Evolutionary conservation across 352 stramenopile species (phyloP), one percentile per base, ranked within the genome.

Genomic region (Phytophthora boehmeriae): DNA sequence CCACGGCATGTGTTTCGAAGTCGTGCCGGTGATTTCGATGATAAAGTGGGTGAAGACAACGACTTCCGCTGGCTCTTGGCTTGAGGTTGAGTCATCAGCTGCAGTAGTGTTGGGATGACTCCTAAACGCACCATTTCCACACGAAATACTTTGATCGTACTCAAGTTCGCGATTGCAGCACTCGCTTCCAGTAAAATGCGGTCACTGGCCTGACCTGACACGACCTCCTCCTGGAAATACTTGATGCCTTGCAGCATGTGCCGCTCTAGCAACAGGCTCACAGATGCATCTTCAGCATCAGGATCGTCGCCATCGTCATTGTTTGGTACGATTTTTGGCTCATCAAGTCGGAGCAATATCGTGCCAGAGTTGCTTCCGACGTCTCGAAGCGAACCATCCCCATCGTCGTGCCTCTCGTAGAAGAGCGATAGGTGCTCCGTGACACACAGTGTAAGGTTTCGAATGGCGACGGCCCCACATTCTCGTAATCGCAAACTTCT

Each of bases 391-490:
- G 49, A 19, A 6, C 45, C 36, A 35, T 65, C 51, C 2, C 50
- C 58, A 8, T 68, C 61, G 3, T 54, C 55, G 1, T 51, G 51
- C 3, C 51, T 59, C 11, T 78, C 52, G 23, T 92, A 87, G 43
- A 90, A 89, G 9, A 82, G 51, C 4, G 76, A 62, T 2, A 83
- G 56, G 19, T 89, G 79, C 39, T 92, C 83, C 0, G 68, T 76
- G 5, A 90, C 77, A 39, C 76, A 74, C 2, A 92, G 59, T n/a
- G 83, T 85, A 17, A 92, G 67, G 34, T 92, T 92, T 5, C 83
- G 75, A 23, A 92, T 89, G 0, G 77, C 59, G 17, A 86, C 75
- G 2, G 73, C 75, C 3, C 80, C 83, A 20, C 78, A 86, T 19
- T 83, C 77, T 2, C 78, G 76, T 27, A 90, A 78, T 1, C 72